Percentiles rank a stretch among this genome's conserved stretches.
phyloP scores from a whole-genome alignment of 495 filamentous ascomycete genomes.

The Penicillium verhagenii region DNA sequence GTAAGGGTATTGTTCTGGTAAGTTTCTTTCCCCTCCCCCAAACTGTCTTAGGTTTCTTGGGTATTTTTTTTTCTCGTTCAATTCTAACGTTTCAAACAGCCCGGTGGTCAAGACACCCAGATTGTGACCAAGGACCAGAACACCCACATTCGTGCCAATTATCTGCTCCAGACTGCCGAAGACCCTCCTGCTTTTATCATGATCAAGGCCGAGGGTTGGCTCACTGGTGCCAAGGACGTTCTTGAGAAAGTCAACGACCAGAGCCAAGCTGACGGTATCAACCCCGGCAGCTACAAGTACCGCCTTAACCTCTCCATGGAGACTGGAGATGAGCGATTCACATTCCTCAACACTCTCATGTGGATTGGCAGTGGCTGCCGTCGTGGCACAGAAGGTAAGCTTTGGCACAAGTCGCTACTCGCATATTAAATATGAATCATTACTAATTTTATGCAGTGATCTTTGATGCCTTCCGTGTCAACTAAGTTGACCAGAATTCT shows the following conservation, averaged over 20 bases:
- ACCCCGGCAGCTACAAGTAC: conserved; percentile 57
- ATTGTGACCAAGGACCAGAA: conserved; percentile 55
- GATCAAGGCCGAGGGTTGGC: conserved; percentile 56
- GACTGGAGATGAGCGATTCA: conserved; percentile 59
- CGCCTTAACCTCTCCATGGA: conserved; percentile 60
- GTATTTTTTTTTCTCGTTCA: background rate
- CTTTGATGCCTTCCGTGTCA: conserved; percentile 49
- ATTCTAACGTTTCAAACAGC: conserved; percentile 32
- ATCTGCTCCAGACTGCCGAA: conserved; percentile 57
- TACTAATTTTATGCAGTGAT: conserved; percentile 36
- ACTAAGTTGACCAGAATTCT: conserved; percentile 29
- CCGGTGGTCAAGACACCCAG: conserved; percentile 60
- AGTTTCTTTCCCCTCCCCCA: conserved; percentile 27
- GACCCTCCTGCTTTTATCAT: conserved; percentile 60
- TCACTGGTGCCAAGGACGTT: conserved; percentile 56
- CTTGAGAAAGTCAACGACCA: conserved; percentile 58
- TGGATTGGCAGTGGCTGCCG: conserved; percentile 62
- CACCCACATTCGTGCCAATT: conserved; percentile 52
- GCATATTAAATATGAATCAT: background rate
- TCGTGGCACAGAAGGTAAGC: conserved; percentile 53
- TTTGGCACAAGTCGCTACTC: conserved; percentile 10
- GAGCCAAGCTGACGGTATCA: conserved; percentile 47
- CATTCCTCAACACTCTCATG: conserved; percentile 61
- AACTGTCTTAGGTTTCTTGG: no score
- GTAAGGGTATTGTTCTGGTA: conserved; percentile 59